A percentile compares a stretch with the other conserved stretches of the same genome.
These are phyloP conservation scores for Lactarius tabidus DNA, from an alignment of 768 basidiomycete genomes.

Conservation along the genomic window DNA sequence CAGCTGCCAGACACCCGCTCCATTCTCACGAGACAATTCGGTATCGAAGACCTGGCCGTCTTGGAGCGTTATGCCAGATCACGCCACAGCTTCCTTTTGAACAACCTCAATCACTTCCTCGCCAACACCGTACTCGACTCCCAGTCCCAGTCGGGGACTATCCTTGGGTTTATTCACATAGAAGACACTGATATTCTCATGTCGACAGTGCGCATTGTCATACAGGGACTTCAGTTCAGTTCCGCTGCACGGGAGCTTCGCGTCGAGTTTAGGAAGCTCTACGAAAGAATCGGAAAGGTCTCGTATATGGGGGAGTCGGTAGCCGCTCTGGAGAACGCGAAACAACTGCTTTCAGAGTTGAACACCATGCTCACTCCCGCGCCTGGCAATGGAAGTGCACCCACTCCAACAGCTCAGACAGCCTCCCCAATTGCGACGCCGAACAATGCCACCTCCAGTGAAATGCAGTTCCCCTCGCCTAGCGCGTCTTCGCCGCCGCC, in stretches of 20 bases:
- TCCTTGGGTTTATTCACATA: background rate
- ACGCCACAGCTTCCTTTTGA: background rate
- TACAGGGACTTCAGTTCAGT: background rate
- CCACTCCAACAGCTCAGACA: background rate
- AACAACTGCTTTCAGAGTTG: background rate
- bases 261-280: background rate
- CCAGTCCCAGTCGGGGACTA: too few species aligned
- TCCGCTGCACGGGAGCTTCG: background rate
- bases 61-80: background rate
- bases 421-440: background rate
- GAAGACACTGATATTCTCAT: background rate
- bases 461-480: background rate
- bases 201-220: background rate
- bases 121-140: background rate
- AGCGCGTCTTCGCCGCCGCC: background rate
- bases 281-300: too few species aligned
- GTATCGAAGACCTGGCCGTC: background rate
- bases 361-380: background rate
- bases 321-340: background rate
- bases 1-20: background rate
- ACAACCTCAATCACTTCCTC: conserved; percentile 12
- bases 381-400: background rate
- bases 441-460: background rate
- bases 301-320: background rate
- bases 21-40: background rate